Percentiles rank a stretch among this genome's conserved stretches.
These are phyloP conservation scores for Rhodofomes roseus DNA, from an alignment of 1,284 basidiomycete genomes.

Conservation along the genomic window DNA sequence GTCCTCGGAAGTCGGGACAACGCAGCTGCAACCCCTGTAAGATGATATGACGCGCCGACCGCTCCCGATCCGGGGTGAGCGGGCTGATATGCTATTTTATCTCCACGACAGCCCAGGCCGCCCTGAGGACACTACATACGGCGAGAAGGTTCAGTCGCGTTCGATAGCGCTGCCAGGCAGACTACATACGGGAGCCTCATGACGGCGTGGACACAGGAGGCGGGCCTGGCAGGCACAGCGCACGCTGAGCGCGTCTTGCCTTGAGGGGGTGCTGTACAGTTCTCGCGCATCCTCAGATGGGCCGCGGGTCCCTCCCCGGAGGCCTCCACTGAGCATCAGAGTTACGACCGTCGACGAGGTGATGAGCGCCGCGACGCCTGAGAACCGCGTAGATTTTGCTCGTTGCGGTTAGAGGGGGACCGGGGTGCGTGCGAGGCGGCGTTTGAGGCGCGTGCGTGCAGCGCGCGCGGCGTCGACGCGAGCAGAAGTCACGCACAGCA, in stretches of 20 bases:
- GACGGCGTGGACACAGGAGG: neutral
- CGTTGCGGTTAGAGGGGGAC: constrained; percentile 1
- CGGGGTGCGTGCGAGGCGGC: constrained; percentile 1
- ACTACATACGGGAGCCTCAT: neutral
- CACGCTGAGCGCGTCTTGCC: neutral
- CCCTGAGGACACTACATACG: neutral
- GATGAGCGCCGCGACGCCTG: neutral
- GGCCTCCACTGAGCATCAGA: neutral
- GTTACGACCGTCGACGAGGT: neutral
- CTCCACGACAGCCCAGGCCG: neutral
- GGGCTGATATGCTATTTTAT: neutral
- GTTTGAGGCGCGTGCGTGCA: neutral
- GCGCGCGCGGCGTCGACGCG: neutral
- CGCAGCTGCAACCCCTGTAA: neutral
- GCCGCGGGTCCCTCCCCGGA: neutral
- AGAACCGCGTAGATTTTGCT: neutral
- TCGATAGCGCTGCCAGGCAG: neutral
- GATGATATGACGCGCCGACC: neutral
- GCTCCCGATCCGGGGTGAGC: neutral
- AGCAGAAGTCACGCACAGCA: neutral
- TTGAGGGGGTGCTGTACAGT: neutral
- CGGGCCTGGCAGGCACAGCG: neutral
- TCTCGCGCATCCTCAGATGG: neutral
- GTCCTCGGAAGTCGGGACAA: neutral
- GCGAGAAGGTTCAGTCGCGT: neutral